phyloP scores from a whole-genome alignment of 495 filamentous ascomycete genomes.

The Sabuloglossum arenarium region DNA sequence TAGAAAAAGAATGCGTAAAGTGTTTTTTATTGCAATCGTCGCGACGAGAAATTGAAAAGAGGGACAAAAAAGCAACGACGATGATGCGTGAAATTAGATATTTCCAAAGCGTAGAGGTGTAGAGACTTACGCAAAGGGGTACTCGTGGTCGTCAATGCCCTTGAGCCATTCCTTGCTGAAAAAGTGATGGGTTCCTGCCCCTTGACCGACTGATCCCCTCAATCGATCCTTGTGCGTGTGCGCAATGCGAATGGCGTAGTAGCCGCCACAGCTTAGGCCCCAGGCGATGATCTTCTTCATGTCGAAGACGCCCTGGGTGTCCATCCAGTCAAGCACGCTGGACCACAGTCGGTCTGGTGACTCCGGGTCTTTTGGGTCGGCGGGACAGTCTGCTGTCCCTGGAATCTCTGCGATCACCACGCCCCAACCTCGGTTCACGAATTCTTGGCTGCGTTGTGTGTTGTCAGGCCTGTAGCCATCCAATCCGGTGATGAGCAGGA shows the following conservation, averaged over 20 bases:
- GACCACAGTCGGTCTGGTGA: slow-evolving; percentile 37
- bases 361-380: slow-evolving; percentile 30
- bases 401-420: slow-evolving; percentile 52
- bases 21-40: no score
- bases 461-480: slow-evolving; percentile 69
- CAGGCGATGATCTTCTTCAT: slow-evolving; percentile 40
- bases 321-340: slow-evolving; percentile 48
- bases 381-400: slow-evolving; percentile 60
- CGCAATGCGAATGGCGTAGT: slow-evolving; percentile 54
- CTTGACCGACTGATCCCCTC: slow-evolving; percentile 30
- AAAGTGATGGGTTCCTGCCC: neutral
- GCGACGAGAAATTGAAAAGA: no score
- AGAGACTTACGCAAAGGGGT: slow-evolving; percentile 44
- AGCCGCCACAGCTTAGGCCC: slow-evolving; percentile 56
- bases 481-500: slow-evolving; percentile 54
- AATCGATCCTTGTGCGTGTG: slow-evolving; percentile 43
- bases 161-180: slow-evolving; percentile 19
- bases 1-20: no score
- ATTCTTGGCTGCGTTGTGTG: slow-evolving; percentile 47
- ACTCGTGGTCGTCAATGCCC: slow-evolving; percentile 60
- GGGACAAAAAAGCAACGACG: no score
- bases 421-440: slow-evolving; percentile 36
- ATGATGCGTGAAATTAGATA: no score
- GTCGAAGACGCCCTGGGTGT: slow-evolving; percentile 33
- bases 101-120: neutral